Conservation (phyloP, 352 stramenopile genomes). For the Phytophthora multivora region DNA sequence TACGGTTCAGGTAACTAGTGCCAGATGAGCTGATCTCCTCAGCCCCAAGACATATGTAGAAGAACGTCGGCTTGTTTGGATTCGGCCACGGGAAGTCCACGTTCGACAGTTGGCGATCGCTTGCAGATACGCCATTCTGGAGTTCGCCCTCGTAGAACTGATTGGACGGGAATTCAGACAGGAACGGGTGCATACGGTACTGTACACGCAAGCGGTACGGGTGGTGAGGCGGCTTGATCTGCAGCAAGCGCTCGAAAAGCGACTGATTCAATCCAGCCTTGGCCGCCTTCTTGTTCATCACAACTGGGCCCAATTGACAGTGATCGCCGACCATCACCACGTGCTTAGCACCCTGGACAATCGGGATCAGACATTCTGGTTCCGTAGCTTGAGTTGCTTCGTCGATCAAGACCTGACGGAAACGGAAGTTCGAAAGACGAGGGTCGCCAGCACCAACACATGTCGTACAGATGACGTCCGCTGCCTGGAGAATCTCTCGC, state of each 20-base stretch:
- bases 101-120: conserved; percentile 87
- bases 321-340: conserved; percentile 99
- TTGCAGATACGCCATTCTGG: conserved; percentile 97
- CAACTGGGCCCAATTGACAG: conserved; percentile 96
- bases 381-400: conserved; percentile 99
- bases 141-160: conserved; percentile 99
- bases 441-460: conserved; percentile 98
- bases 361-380: conserved; percentile 98
- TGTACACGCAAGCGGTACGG: conserved; percentile 98
- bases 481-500: conserved; percentile 96
- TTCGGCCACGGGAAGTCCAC: conserved; percentile 98
- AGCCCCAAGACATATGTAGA: conserved; percentile 96
- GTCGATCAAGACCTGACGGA: conserved; percentile 99
- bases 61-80: conserved; percentile 97
- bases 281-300: conserved; percentile 99
- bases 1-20: conserved; percentile 99
- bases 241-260: conserved; percentile 97
- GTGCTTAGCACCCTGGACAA: conserved; percentile 98
- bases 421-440: conserved; percentile 97
- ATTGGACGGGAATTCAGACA: conserved; percentile 99
- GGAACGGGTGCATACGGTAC: conserved; percentile 99
- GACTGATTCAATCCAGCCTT: conserved; percentile 97
- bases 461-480: conserved; percentile 99
- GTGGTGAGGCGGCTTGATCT: conserved; percentile 88
- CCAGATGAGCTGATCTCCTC: conserved; percentile 98